Evolutionary conservation across 768 basidiomycete species (phyloP), one percentile per base, ranked within the genome.

Genomic region (Lentinula detonsa): DNA sequence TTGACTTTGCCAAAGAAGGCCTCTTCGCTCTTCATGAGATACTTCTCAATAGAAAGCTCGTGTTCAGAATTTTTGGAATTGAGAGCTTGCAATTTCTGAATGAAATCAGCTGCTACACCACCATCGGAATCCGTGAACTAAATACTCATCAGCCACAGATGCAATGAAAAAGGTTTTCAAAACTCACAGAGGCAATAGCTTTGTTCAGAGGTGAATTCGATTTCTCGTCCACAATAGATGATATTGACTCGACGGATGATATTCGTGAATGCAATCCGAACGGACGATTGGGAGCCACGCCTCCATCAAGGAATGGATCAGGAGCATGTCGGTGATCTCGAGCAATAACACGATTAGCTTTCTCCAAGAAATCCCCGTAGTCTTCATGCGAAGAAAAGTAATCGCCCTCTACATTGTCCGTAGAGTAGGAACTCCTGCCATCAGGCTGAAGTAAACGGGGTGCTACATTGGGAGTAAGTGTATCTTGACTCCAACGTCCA

Each of bases 71-170:
- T 97, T 60, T 93, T 91, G 0, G 93, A 78, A 45, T 83, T 87
- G 61, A 97, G 81, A 60, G 70, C 70, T 69, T 94, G 90, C 45
- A 97, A 74, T 71, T 90, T 94, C 68, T 91, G 86, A 10, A 94
- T 91, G 73, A 96, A 97, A 61, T 92, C 88, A 35, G 88, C 84
- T 9, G 93, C 90, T 56, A 97, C 95, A 54, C 93, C 93, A 42
- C 95, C 95, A 71, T 96, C 93, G 1, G 92, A 81, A 72, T 96
- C 95, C 28, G 95, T 97, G 75, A 97, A 97, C 90, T 94, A 58
- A 10, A 57, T 31, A 33, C 31, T 42, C 50, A 63, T 59, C 55
- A 59, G 31, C 39, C 39, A 55, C 52, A 37, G 23, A 57, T 21
- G 18, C 15, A 4, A 23, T 63, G 16, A 40, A 37, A 28, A 33